Evolutionary conservation across 225 moss, liverwort and hornwort genomes (phyloP), one percentile per base, ranked within the genome.

Genomic region (Polytrichum formosum): DNA sequence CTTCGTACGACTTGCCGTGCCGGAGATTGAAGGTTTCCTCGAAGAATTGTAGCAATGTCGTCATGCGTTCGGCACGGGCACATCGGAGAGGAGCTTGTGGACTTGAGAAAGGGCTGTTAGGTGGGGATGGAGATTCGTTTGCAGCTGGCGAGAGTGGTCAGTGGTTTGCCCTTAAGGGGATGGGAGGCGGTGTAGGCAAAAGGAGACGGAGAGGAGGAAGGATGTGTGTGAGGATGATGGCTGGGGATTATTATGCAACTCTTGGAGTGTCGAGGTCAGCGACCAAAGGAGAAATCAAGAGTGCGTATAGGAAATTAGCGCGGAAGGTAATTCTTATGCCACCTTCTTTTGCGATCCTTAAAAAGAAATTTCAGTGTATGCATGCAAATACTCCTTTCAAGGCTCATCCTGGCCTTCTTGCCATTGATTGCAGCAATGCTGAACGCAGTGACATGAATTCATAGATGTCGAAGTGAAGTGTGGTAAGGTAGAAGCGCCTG

Each of bases 251-350:
- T 71, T 88, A 88, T 69, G 4, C 76, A 33, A 68, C 77, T 64
- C 82, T 88, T 26, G 88, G 85, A 16, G 73, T 88, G 26, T 72
- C 88, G 18, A 86, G 66, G 72, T 67, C 78, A 0, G 83, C 88
- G 7, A 75, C 60, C 71, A 88, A 86, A 78, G 55, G 69, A 69
- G 88, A 85, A 69, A 86, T 88, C 72, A 88, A 88, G 70, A 70
- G 80, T 33, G 88, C 88, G 1, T 88, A 88, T 66, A 80, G 88
- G 7, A 82, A 83, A 69, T 82, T 85, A 18, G 88, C 88, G 31
- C 76, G 88, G 16, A 88, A 88, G 88, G 88, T 88, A 21, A 65
- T 6, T 23, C 58, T 21, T 21, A 58, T 23, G 9, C 23, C 58
- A 58, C 21, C 58, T 58, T 21, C 21, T 58, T 23, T n/a, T 23